These are phyloP conservation scores for Collybiopsis luxurians DNA, from an alignment of 768 basidiomycete genomes.

Conservation along the genomic window DNA sequence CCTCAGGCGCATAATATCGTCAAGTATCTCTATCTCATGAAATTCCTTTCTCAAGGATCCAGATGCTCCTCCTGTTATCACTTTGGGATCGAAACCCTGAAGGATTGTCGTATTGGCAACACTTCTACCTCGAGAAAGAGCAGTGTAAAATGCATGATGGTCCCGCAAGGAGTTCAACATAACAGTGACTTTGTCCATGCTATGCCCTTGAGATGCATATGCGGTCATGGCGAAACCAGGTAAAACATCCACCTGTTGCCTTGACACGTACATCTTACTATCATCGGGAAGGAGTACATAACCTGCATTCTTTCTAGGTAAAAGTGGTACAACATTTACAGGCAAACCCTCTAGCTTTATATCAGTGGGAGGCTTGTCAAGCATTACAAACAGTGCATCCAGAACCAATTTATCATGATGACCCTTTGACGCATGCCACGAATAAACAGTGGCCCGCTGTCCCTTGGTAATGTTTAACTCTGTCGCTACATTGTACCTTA, in stretches of 20 bases:
- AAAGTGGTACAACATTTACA: slow-evolving; percentile 30
- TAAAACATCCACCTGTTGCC: slow-evolving; percentile 14
- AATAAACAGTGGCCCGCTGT: slow-evolving; percentile 27
- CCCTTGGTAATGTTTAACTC: slow-evolving; percentile 33
- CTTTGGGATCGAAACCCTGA: slow-evolving; percentile 5
- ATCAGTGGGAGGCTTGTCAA: slow-evolving; percentile 20
- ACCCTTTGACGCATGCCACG: slow-evolving; percentile 23
- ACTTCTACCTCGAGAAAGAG: slow-evolving; percentile 7
- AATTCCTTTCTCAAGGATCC: slow-evolving; percentile 6
- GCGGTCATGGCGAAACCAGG: slow-evolving; percentile 7
- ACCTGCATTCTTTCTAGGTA: slow-evolving; percentile 3
- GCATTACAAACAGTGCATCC: slow-evolving; percentile 27
- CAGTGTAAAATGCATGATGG: slow-evolving; percentile 9
- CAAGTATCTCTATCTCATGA: slow-evolving; percentile 18
- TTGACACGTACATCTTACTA: slow-evolving; percentile 9
- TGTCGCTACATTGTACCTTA: slow-evolving; percentile 28
- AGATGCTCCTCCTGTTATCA: slow-evolving; percentile 6
- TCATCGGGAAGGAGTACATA: slow-evolving; percentile 17
- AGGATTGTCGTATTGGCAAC: slow-evolving; percentile 6
- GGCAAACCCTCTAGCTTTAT: slow-evolving; percentile 25
- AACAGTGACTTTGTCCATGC: neutral
- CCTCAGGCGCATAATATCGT: slow-evolving; percentile 16
- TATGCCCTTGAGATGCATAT: slow-evolving; percentile 4
- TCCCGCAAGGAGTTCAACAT: neutral
- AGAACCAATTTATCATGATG: slow-evolving; percentile 17